These are phyloP conservation scores for Diddensiella santjacobensis DNA, from an alignment of 805 yeast species.

Conservation along the genomic window DNA sequence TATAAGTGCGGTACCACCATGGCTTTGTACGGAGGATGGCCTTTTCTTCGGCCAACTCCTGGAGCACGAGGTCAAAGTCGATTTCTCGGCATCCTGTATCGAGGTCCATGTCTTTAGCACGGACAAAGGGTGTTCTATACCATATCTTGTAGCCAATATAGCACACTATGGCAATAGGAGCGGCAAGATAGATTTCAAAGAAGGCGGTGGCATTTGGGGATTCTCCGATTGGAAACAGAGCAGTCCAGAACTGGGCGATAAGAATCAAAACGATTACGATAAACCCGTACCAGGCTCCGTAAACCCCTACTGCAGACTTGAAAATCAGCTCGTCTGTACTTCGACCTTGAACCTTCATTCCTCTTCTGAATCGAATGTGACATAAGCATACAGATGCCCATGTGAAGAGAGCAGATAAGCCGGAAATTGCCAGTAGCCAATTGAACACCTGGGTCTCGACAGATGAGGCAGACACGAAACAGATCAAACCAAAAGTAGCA, in stretches of 20 bases:
- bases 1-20: constrained; percentile 47
- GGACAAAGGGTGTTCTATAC: constrained; percentile 40
- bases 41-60: constrained; percentile 56
- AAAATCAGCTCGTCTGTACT: constrained; percentile 63
- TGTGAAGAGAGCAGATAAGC: constrained; percentile 70
- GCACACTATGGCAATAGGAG: constrained; percentile 39
- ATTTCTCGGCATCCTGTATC: constrained; percentile 61
- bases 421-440: constrained; percentile 77
- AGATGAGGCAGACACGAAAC: constrained; percentile 56
- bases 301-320: constrained; percentile 61
- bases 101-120: constrained; percentile 50
- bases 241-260: constrained; percentile 78
- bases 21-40: constrained; percentile 46
- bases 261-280: constrained; percentile 56
- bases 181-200: constrained; percentile 54
- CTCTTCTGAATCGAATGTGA: constrained; percentile 65
- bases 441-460: constrained; percentile 56
- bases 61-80: constrained; percentile 53
- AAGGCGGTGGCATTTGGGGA: constrained; percentile 39
- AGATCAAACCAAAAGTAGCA: constrained; percentile 46
- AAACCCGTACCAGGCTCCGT: constrained; percentile 64
- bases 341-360: constrained; percentile 62
- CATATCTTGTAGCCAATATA: constrained; percentile 52
- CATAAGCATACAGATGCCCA: constrained; percentile 74
- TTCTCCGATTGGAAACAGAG: constrained; percentile 62